These are phyloP conservation scores for Aspergillus nanangensis DNA, from an alignment of 495 filamentous ascomycete genomes.

Conservation along the genomic window DNA sequence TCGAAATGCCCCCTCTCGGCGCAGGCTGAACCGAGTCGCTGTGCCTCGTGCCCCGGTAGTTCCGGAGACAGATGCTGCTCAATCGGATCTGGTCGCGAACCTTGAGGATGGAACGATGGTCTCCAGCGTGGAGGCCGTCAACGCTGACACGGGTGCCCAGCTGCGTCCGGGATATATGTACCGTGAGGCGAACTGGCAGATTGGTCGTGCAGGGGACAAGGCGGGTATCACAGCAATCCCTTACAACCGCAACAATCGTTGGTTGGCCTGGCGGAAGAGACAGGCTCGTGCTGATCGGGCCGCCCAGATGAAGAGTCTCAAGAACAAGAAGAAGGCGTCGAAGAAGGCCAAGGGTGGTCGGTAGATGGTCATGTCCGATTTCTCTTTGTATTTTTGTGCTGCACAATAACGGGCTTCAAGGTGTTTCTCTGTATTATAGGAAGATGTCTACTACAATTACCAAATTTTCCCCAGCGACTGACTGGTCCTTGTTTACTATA, in stretches of 20 bases:
- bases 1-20: slow-evolving; percentile 53
- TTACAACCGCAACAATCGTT: slow-evolving; percentile 55
- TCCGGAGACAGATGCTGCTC: slow-evolving; percentile 18
- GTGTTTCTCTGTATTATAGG: slow-evolving; percentile 39
- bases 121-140: slow-evolving; percentile 25
- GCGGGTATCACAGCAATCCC: slow-evolving; percentile 46
- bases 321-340: slow-evolving; percentile 45
- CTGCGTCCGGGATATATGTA: slow-evolving; percentile 72
- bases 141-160: slow-evolving; percentile 38
- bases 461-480: neutral
- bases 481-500: neutral
- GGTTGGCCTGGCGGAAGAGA: slow-evolving; percentile 59
- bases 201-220: slow-evolving; percentile 65
- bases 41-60: slow-evolving; percentile 28
- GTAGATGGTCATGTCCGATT: slow-evolving; percentile 12
- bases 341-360: slow-evolving; percentile 40
- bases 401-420: slow-evolving; percentile 28
- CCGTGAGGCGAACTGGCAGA: slow-evolving; percentile 78
- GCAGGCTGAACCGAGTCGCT: slow-evolving; percentile 67
- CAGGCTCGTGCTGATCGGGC: slow-evolving; percentile 46
- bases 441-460: slow-evolving; percentile 12
- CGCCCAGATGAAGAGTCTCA: slow-evolving; percentile 55
- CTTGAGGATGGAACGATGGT: slow-evolving; percentile 28
- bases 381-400: slow-evolving; percentile 17
- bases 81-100: slow-evolving; percentile 33